Evolutionary conservation across 1,284 basidiomycete species (phyloP), one percentile per base, ranked within the genome.

Genomic region (Tremellales sp.): DNA sequence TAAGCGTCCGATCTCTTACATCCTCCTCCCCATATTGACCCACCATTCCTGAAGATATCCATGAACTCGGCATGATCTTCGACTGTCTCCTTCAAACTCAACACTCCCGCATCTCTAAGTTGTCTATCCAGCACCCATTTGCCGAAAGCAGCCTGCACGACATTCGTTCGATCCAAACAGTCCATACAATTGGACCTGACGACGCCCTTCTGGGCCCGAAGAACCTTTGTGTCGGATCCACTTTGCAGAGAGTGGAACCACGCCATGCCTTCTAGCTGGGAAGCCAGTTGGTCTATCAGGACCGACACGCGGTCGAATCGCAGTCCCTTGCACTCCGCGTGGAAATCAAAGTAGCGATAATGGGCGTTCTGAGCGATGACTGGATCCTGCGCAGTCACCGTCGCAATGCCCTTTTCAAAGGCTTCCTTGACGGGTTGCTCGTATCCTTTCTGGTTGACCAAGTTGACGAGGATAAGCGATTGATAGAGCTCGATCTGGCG

Each of bases 331-430:
- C 94, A 97, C 72, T 97, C 92, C 59, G 82, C 84, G 73, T 97
- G 94, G 77, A 98, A 99, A 71, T 99, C 95, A 68, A 95, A 99
- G 77, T 97, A 97, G 53, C 87, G 79, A 68, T 99, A 99, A 64
- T 83, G 83, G 43, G 91, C 83, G 27, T 68, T 66, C 9, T 62
- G 51, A 27, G 62, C 60, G 13, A 72, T 61, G 13, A 53, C 26
- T 1, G 57, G 55, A 47, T 72, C 66, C 19, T 67, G 62, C 10
- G 54, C 58, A 21, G 65, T 55, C 8, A 66, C 58, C n/a, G 68
- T 73, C 14, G 47, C 47, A 31, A 97, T 74, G 46, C 83, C 80
- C 26, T 80, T 80, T 71, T 98, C 95, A 66, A 87, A 97, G 0
- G 88, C 92, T 51, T 97, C 93, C 76, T 98, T 98, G 60, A 99